These are phyloP conservation scores for Erodium maritimum DNA, from an alignment of 345 rosid genomes.

Conservation along the genomic window DNA sequence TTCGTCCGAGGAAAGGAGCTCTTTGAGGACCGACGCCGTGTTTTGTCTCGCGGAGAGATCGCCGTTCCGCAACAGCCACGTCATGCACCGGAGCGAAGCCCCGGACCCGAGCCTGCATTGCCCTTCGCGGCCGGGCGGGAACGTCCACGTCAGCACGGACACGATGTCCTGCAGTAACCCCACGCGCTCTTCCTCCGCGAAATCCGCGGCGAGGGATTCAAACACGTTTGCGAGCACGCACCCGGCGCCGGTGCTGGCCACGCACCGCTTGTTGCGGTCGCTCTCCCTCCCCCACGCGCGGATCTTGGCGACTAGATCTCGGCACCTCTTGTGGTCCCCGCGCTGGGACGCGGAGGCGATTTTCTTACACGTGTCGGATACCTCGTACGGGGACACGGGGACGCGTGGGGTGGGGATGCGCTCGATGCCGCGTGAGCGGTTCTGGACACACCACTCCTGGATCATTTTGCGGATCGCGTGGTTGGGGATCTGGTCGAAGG, in stretches of 20 bases:
- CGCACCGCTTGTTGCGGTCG: slow-evolving; percentile 20
- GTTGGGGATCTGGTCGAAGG: slow-evolving; percentile 23
- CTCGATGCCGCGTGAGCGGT: slow-evolving; percentile 18
- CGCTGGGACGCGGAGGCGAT: slow-evolving; percentile 6
- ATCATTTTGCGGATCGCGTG: slow-evolving; percentile 24
- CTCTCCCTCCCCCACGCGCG: slow-evolving; percentile 25
- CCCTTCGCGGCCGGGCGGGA: slow-evolving; percentile 16
- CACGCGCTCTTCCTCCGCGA: slow-evolving; percentile 9
- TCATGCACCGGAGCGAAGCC: slow-evolving; percentile 12
- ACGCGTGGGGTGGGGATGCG: slow-evolving; percentile 30
- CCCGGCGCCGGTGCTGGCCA: slow-evolving; percentile 12
- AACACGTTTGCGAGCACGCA: slow-evolving; percentile 14
- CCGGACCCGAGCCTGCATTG: slow-evolving; percentile 15
- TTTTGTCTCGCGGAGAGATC: slow-evolving; percentile 18
- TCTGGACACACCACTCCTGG: slow-evolving; percentile 29
- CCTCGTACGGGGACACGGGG: slow-evolving; percentile 19
- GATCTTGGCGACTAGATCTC: slow-evolving; percentile 15
- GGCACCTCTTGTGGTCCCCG: slow-evolving; percentile 19
- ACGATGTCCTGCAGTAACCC: slow-evolving; percentile 21
- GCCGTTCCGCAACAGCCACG: slow-evolving; percentile 18
- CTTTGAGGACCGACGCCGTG: slow-evolving; percentile 16
- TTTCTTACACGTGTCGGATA: slow-evolving; percentile 15
- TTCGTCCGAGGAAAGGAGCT: slow-evolving; percentile 12
- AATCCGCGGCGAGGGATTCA: slow-evolving; percentile 13
- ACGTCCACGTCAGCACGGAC: slow-evolving; percentile 15